Evolutionary conservation across 768 basidiomycete genomes (phyloP).

Genomic region (Russula earlei): DNA sequence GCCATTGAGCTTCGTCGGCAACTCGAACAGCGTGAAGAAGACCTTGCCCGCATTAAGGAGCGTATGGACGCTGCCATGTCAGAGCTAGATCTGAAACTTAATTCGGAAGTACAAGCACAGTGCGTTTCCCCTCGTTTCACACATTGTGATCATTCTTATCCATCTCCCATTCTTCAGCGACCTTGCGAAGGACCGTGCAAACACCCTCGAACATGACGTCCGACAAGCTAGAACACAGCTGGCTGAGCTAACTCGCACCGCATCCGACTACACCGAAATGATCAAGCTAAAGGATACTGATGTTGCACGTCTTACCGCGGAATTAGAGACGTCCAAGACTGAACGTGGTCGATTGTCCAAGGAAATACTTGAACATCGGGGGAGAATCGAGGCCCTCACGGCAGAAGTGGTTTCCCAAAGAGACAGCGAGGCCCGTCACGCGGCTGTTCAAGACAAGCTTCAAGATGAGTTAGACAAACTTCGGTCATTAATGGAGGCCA

Average conservation of each 20-base stretch:
- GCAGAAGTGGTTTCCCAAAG: conserved; percentile 54
- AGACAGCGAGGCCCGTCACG: conserved; percentile 41
- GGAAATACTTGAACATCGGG: conserved; percentile 60
- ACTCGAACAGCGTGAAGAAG: conserved; percentile 70
- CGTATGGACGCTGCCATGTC: conserved; percentile 53
- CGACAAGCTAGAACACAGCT: conserved; percentile 71
- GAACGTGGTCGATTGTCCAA: conserved; percentile 47
- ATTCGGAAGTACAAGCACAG: conserved; percentile 55
- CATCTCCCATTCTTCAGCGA: conserved; percentile 40
- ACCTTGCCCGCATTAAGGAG: conserved; percentile 63
- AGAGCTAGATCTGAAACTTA: conserved; percentile 66
- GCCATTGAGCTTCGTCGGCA: conserved; percentile 63
- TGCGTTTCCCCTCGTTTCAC: conserved; percentile 32
- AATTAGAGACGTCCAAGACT: conserved; percentile 43
- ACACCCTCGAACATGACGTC: conserved; percentile 55
- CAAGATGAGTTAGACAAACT: conserved; percentile 82
- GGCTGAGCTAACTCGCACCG: conserved; percentile 64
- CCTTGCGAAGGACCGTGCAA: conserved; percentile 45
- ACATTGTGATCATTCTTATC: not conserved
- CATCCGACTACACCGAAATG: conserved; percentile 64
- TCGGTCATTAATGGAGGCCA: conserved; percentile 73
- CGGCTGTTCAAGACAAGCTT: conserved; percentile 45
- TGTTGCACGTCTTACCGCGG: conserved; percentile 41
- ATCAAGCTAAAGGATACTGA: conserved; percentile 73
- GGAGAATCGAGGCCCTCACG: conserved; percentile 54